A percentile compares a stretch with the other conserved stretches of the same genome.
Conservation (phyloP, 1,139 yeast genomes). For the Eremothecium sinecaudum region DNA sequence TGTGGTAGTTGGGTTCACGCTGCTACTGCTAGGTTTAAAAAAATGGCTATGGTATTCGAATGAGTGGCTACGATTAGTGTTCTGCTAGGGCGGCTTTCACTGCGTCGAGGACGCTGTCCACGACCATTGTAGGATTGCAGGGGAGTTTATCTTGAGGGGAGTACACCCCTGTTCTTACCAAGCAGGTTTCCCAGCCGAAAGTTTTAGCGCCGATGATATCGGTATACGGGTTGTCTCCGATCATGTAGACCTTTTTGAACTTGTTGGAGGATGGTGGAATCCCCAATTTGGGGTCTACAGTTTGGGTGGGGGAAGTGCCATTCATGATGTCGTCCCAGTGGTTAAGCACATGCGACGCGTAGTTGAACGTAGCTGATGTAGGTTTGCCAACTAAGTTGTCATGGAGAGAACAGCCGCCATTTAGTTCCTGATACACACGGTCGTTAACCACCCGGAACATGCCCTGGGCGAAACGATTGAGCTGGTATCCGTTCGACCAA, state of each 20-base stretch:
- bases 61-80: too few species aligned
- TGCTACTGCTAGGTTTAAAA: too few species aligned
- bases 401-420: slow-evolving; percentile 42
- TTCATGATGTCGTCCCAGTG: slow-evolving; percentile 39
- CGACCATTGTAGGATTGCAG: slow-evolving; percentile 34
- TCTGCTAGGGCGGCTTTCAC: slow-evolving; percentile 2
- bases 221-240: slow-evolving; percentile 91
- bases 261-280: slow-evolving; percentile 19
- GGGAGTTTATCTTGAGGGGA: slow-evolving; percentile 52
- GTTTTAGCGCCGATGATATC: slow-evolving; percentile 84
- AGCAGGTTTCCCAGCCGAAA: slow-evolving; percentile 79
- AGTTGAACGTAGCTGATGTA: slow-evolving; percentile 67
- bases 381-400: slow-evolving; percentile 80
- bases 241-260: slow-evolving; percentile 66
- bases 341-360: slow-evolving; percentile 62
- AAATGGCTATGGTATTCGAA: too few species aligned
- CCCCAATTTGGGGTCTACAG: slow-evolving; percentile 12
- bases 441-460: slow-evolving; percentile 65
- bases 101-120: slow-evolving; percentile 24
- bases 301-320: slow-evolving; percentile 12
- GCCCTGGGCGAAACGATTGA: slow-evolving; percentile 90
- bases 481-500: slow-evolving; percentile 78
- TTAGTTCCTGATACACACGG: slow-evolving; percentile 50
- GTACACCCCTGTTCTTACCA: slow-evolving; percentile 83
- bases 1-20: too few species aligned